These are phyloP conservation scores for Chionographis japonica DNA, from an alignment of 106 monocot species.

Conservation along the genomic window DNA sequence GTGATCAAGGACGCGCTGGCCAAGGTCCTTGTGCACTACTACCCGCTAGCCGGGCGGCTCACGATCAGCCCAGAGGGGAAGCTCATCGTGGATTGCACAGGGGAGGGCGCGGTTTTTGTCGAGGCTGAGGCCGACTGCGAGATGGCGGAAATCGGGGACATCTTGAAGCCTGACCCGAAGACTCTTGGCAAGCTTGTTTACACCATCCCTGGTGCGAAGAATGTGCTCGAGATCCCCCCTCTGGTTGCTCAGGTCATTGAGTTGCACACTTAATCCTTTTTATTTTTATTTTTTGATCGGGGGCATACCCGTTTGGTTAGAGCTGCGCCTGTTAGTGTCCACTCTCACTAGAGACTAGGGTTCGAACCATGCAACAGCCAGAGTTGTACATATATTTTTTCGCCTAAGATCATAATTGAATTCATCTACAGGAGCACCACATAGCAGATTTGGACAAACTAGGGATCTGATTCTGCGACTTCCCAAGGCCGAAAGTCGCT, in stretches of 20 bases:
- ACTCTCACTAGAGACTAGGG: too few relatives aligned
- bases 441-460: too few relatives aligned
- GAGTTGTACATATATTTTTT: too few relatives aligned
- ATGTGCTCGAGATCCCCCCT: conserved; percentile 74
- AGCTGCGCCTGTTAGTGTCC: too few relatives aligned
- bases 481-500: too few relatives aligned
- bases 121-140: conserved; percentile 70
- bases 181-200: conserved; percentile 74
- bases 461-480: too few relatives aligned
- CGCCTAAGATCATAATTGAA: too few relatives aligned
- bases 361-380: too few relatives aligned
- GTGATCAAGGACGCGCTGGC: conserved; percentile 43
- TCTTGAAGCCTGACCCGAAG: conserved; percentile 61
- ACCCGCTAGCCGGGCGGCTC: conserved; percentile 72
- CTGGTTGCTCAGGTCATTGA: conserved; percentile 58
- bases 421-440: too few relatives aligned
- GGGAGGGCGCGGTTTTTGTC: conserved; percentile 69
- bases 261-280: too few relatives aligned
- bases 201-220: conserved; percentile 59
- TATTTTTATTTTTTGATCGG: not conserved
- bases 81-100: conserved; percentile 66
- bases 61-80: conserved; percentile 65
- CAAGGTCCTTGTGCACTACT: conserved; percentile 66
- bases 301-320: too few relatives aligned
- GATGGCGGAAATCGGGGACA: conserved; percentile 58